phyloP scores from a whole-genome alignment of 768 basidiomycete genomes.

The Termitomyces titanicus region DNA sequence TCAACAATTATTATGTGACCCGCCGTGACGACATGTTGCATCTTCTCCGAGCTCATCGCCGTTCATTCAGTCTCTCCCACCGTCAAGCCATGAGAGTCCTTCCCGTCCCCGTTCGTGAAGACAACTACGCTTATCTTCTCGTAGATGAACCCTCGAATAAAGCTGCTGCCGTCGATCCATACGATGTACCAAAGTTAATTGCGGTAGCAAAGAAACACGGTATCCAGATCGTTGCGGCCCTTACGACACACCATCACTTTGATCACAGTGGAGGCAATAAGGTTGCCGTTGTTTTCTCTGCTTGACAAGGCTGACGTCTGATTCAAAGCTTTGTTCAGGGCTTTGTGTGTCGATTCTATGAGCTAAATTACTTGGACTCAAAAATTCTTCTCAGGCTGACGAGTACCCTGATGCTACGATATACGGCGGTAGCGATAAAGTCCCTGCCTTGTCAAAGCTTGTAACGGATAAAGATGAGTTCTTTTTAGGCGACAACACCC shows the following conservation, averaged over 20 bases:
- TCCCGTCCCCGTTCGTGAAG: slow-evolving; percentile 72
- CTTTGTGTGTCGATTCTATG: slow-evolving; percentile 40
- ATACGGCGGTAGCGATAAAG: slow-evolving; percentile 78
- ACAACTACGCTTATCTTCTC: slow-evolving; percentile 86
- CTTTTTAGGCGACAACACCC: slow-evolving; percentile 60
- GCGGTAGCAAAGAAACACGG: slow-evolving; percentile 57
- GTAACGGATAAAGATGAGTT: slow-evolving; percentile 85
- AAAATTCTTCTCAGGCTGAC: slow-evolving; percentile 28
- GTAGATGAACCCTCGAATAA: slow-evolving; percentile 62
- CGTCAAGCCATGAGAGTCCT: slow-evolving; percentile 61
- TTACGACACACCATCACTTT: slow-evolving; percentile 91
- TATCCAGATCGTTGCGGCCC: slow-evolving; percentile 63
- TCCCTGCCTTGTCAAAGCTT: slow-evolving; percentile 62
- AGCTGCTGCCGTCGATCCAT: slow-evolving; percentile 81
- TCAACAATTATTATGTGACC: slow-evolving; percentile 5
- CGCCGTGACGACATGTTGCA: slow-evolving; percentile 16
- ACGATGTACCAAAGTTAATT: slow-evolving; percentile 66
- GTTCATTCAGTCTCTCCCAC: slow-evolving; percentile 15
- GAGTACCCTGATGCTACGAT: slow-evolving; percentile 48
- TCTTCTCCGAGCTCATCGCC: slow-evolving; percentile 11
- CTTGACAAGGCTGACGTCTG: neutral
- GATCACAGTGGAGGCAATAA: slow-evolving; percentile 90
- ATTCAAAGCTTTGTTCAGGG: slow-evolving; percentile 26
- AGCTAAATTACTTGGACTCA: slow-evolving; percentile 1
- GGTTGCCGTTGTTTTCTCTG: slow-evolving; percentile 34